phyloP scores from a whole-genome alignment of 257 asterid species.

The Ballota nigra region DNA sequence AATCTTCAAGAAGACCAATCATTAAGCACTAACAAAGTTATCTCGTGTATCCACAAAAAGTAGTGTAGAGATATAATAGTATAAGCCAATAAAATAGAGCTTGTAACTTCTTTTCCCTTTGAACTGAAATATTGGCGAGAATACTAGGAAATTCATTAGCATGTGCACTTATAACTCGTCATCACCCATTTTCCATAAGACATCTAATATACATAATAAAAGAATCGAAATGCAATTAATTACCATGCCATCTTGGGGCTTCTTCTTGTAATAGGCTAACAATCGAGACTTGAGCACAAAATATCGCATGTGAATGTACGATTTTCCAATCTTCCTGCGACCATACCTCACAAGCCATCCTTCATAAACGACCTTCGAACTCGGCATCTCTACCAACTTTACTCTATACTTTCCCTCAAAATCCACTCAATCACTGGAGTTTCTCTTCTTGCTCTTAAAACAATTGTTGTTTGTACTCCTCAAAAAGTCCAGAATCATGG shows the following conservation, averaged over 20 bases:
- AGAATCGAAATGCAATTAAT: conserved; percentile 25
- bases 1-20: neutral
- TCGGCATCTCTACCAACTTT: conserved; percentile 48
- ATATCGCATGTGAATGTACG: conserved; percentile 85
- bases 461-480: neutral
- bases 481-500: conserved; percentile 23
- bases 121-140: neutral
- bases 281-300: conserved; percentile 75
- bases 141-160: neutral
- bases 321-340: conserved; percentile 83
- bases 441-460: neutral
- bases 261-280: conserved; percentile 85
- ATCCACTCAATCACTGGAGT: conserved; percentile 6
- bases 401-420: conserved; percentile 9
- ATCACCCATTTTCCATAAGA: neutral
- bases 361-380: conserved; percentile 79
- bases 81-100: neutral
- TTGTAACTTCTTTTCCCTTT: neutral
- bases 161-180: neutral
- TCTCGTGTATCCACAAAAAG: neutral
- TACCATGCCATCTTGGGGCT: conserved; percentile 81
- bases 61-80: neutral
- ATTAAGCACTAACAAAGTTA: neutral
- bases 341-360: conserved; percentile 99
- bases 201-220: neutral